Base-by-base conservation (phyloP, 1,284 basidiomycete species). In the Polyporus tsugae region DNA sequence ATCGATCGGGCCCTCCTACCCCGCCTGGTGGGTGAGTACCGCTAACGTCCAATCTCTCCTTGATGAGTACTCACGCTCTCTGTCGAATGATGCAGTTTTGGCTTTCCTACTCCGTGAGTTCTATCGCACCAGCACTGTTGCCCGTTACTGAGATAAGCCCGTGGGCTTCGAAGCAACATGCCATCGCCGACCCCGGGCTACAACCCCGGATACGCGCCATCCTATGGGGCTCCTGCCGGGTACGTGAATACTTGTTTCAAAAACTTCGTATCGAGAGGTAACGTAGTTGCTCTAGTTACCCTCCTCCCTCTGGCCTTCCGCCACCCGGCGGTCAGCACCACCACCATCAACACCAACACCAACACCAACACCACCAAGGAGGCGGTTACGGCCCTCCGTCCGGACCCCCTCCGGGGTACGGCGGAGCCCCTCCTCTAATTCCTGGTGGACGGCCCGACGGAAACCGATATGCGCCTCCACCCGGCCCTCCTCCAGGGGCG, bases 1-100 rank as follows among this genome's bases (percentile, higher is more conserved):
- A 81, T 66, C 79, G 73, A 25, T 75, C 80, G 29, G 80, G 81
- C 22, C 80, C 80, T 19, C 81, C 81, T 11, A 77, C 77, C 55
- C 69, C 76, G 36, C 68, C 44, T 62, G 67, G 65, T 73, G 41
- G 66, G 71, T 73, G 3, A 22, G 29, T 46, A 25, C 46, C n/a
- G 2, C 41, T 6, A 7, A 13, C 6, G 15, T 46, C 29, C 57
- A 36, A 62, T 58, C 38, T 36, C n/a, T 52, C 35, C n/a, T 33
- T 13, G 11, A 29, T 57, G 39, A 19, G 7, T n/a, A 44, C 42
- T 62, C 41, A 63, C 25, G 10, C 36, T 7, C 36, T 7, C 2
- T 25, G 13, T 36, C 17, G 35, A 10, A 25, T n/a, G 1, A 44
- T 42, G 6, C 46, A 70, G 70, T 0, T 67, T 62, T 52, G 68